Conservation (phyloP, 108 stramenopile genomes). For the Skeletonema menzelii region DNA sequence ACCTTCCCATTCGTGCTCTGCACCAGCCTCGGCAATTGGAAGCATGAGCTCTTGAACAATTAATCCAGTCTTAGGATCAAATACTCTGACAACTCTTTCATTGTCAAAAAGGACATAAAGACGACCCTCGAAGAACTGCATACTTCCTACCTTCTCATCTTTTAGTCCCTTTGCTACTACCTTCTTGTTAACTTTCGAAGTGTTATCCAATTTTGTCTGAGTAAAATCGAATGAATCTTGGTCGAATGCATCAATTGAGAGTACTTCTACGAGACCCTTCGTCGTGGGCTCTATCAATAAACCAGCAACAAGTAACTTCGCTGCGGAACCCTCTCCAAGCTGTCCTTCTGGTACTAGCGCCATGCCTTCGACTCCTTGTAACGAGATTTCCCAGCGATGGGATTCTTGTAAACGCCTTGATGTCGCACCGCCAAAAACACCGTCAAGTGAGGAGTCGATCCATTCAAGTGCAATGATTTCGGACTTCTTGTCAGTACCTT, state of each 20-base stretch:
- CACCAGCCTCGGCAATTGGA: neutral
- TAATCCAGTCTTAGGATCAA: neutral
- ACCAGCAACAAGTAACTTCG: slow-evolving; percentile 7
- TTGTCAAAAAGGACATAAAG: slow-evolving; percentile 15
- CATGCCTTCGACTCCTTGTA: slow-evolving; percentile 4
- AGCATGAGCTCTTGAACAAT: neutral
- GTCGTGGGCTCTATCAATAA: neutral
- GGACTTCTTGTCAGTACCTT: slow-evolving; percentile 1
- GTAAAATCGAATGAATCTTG: neutral
- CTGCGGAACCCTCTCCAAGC: neutral
- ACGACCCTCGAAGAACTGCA: slow-evolving; percentile 1
- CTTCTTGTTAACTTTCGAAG: slow-evolving; percentile 11
- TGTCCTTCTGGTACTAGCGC: neutral
- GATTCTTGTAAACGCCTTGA: neutral
- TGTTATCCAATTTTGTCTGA: neutral
- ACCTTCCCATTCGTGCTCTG: slow-evolving; percentile 6
- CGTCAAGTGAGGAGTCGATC: neutral
- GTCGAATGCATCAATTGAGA: neutral
- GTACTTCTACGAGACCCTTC: neutral
- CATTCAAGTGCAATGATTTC: slow-evolving; percentile 12
- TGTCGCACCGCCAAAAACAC: neutral
- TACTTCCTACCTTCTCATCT: slow-evolving; percentile 6
- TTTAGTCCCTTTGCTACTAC: neutral
- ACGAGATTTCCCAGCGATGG: slow-evolving; percentile 3
- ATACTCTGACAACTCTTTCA: neutral